A percentile compares a stretch with the other conserved stretches of the same genome.
Evolutionary conservation across 2,329 filamentous ascomycete genomes (phyloP).

Genomic region (Purpureocillium lavendulum): DNA sequence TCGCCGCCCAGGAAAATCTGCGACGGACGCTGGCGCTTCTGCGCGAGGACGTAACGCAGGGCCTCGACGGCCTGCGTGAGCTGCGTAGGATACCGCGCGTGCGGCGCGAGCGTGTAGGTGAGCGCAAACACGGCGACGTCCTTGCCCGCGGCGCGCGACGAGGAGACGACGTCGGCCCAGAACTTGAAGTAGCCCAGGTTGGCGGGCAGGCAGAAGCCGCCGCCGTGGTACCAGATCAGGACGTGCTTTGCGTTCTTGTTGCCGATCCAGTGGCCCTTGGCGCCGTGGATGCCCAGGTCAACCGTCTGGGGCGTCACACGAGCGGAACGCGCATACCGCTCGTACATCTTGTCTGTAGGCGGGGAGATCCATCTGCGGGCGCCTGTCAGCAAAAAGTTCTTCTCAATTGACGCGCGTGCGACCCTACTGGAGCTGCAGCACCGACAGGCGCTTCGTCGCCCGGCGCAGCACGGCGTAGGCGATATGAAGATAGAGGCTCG

Average conservation of each 20-base stretch:
- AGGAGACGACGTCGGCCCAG: conserved; percentile 8
- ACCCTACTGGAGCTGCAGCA: conserved; percentile 12
- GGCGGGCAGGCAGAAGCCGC: conserved; percentile 13
- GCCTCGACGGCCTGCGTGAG: conserved; percentile 12
- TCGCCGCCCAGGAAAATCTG: conserved; percentile 12
- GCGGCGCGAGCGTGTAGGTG: conserved; percentile 12
- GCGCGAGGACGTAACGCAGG: conserved; percentile 9
- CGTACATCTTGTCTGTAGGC: conserved; percentile 10
- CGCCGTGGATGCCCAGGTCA: conserved; percentile 8
- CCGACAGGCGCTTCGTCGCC: conserved; percentile 8
- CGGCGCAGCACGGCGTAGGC: conserved; percentile 13
- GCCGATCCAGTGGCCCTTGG: conserved; percentile 13
- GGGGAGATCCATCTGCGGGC: conserved; percentile 9
- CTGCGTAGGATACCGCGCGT: conserved; percentile 12
- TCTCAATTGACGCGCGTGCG: background rate
- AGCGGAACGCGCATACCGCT: conserved; percentile 8
- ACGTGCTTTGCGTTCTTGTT: conserved; percentile 11
- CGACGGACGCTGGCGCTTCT: conserved; percentile 5
- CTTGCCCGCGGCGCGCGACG: conserved; percentile 5
- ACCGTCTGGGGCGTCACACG: conserved; percentile 9
- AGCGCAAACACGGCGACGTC: conserved; percentile 11
- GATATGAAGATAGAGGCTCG: conserved; percentile 11
- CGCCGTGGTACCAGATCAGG: conserved; percentile 15
- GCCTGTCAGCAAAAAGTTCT: background rate
- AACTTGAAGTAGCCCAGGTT: conserved; percentile 12